Base-by-base conservation (phyloP, 2,329 filamentous ascomycete genomes). In the Beauveria varroae region DNA sequence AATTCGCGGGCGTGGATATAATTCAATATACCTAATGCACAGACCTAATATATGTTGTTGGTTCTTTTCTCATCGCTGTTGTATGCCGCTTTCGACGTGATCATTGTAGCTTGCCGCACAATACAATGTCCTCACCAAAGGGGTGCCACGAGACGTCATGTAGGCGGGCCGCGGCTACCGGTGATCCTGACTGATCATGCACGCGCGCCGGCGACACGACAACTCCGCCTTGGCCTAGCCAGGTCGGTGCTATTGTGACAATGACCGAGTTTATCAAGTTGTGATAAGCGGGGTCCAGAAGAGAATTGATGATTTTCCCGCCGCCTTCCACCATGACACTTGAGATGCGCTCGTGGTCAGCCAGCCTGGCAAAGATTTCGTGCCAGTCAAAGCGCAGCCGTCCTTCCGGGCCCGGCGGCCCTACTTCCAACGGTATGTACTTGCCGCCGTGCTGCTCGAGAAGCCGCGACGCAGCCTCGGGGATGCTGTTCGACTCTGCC, bases 281-380 rank as follows among this genome's bases (percentile, higher is more conserved):
- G 18, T 84, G 78, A 67, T 86, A 84, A 30, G 77, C 76, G 2
- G 83, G 79, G 44, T 82, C 78, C n/a, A 98, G 79, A 20, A 98
- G 75, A 43, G 88, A 84, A 70, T 95, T 96, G 70, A 98, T 91
- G 40, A 97, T 86, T 12, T 80, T 78, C 0, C 84, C 93, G 12
- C 93, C 93, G 0, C 93, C 93, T 73, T 98, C 93, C 54, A 98
- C 82, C 93, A 97, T 97, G 62, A 97, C 79, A 70, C 91, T 96
- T 57, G 75, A 73, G 50, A 96, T 76, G 1, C 86, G 86, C 66
- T 89, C 79, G 1, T 70, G 71, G 40, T 68, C 65, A 24, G 3
- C n/a, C n/a, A 96, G 72, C 3, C 78, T 76, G 20, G 73, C 73
- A 34, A 96, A 74, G 18, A 96, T 81, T 46, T 80, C 78, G 12